These are phyloP conservation scores for Diospyros kaki DNA, from an alignment of 148 eudicot species.

Conservation along the genomic window DNA sequence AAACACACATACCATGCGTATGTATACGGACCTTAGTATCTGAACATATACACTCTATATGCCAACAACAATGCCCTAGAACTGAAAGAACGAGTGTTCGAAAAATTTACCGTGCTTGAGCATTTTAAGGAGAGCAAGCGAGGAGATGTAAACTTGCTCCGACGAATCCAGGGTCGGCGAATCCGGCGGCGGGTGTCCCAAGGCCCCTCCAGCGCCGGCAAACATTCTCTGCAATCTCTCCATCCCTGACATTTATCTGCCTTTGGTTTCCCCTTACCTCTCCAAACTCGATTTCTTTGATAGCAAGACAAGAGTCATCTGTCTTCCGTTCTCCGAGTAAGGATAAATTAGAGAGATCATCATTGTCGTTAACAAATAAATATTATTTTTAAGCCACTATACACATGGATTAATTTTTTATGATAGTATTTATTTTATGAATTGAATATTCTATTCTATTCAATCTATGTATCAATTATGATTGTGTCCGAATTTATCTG, in stretches of 20 bases:
- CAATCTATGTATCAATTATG: too few relatives aligned
- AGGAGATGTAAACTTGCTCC: slow-evolving; percentile 93
- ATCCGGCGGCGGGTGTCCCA: slow-evolving; percentile 86
- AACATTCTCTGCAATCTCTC: slow-evolving; percentile 88
- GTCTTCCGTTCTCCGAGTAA: too few relatives aligned
- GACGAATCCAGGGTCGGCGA: slow-evolving; percentile 87
- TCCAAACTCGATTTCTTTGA: slow-evolving; percentile 24
- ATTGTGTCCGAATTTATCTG: too few relatives aligned
- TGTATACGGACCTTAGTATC: too few relatives aligned
- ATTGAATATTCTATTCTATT: too few relatives aligned
- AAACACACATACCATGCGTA: too few relatives aligned
- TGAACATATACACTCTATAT: too few relatives aligned
- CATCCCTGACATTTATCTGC: slow-evolving; percentile 39
- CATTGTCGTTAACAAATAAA: too few relatives aligned
- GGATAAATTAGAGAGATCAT: too few relatives aligned
- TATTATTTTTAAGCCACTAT: too few relatives aligned
- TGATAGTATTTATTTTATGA: too few relatives aligned
- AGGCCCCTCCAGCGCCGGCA: slow-evolving; percentile 83
- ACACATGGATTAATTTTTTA: too few relatives aligned
- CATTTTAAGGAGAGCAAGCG: slow-evolving; percentile 96
- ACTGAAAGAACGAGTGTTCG: not conserved
- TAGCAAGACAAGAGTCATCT: slow-evolving; percentile 13
- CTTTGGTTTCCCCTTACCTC: not conserved
- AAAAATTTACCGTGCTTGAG: slow-evolving; percentile 70
- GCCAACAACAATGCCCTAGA: slow-evolving; percentile 7